Evolutionary conservation across 192 early-diverging fungal genomes (phyloP).

Genomic region (Mortierella alpina): DNA sequence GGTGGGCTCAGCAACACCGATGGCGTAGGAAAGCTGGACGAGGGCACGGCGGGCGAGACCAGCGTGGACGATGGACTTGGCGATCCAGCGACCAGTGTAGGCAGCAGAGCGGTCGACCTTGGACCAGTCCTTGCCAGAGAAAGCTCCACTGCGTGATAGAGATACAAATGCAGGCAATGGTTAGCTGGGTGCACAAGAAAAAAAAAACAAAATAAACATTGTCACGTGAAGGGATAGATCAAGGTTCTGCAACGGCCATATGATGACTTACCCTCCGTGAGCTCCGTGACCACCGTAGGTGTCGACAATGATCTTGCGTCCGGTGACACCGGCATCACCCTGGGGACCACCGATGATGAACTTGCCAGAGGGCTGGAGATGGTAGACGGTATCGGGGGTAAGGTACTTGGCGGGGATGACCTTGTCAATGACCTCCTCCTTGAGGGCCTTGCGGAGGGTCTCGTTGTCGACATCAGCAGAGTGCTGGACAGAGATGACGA

Average conservation of each 20-base stretch:
- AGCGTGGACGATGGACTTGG: slow-evolving; percentile 96
- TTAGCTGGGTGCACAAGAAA: background rate
- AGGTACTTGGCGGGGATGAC: slow-evolving; percentile 94
- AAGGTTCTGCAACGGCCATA: background rate
- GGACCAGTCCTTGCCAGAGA: slow-evolving; percentile 99
- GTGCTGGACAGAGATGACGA: slow-evolving; percentile 99
- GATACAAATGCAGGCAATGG: background rate
- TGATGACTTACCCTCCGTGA: slow-evolving; percentile 67
- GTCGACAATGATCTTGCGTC: slow-evolving; percentile 83
- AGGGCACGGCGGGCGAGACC: slow-evolving; percentile 91
- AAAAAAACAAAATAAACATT: slow-evolving; percentile 3
- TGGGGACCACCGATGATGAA: slow-evolving; percentile 99
- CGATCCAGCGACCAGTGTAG: slow-evolving; percentile 95
- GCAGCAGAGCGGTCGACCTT: slow-evolving; percentile 99
- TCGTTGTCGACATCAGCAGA: slow-evolving; percentile 87
- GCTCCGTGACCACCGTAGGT: slow-evolving; percentile 95
- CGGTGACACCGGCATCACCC: slow-evolving; percentile 99
- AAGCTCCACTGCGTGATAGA: slow-evolving; percentile 86
- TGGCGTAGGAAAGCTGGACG: slow-evolving; percentile 98
- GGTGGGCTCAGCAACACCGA: slow-evolving; percentile 97
- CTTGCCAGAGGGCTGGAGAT: slow-evolving; percentile 97
- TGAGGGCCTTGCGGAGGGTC: slow-evolving; percentile 85
- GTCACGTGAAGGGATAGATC: slow-evolving; percentile 1
- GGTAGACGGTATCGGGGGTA: slow-evolving; percentile 91
- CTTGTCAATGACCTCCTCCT: slow-evolving; percentile 92